Conservation (phyloP, 2,329 filamentous ascomycete genomes). For the Allantophomopsis lycopodina region DNA sequence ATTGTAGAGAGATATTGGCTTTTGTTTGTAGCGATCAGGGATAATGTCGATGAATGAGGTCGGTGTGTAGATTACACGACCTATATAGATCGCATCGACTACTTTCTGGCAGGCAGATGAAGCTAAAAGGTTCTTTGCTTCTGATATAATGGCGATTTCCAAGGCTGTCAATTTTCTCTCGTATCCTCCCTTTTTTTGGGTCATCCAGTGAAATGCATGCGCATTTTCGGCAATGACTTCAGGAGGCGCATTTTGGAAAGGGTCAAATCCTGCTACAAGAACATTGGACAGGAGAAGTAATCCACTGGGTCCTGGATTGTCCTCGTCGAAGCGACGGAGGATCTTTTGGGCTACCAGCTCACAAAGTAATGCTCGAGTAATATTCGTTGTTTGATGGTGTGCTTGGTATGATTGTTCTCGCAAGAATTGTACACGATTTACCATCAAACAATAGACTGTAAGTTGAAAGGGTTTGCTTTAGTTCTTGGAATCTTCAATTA, state of each 20-base stretch:
- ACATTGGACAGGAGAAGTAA: conserved; percentile 65
- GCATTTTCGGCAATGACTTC: conserved; percentile 45
- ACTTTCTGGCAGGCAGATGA: conserved; percentile 71
- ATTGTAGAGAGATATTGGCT: conserved; percentile 70
- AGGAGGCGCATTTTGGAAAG: conserved; percentile 68
- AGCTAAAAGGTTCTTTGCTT: conserved; percentile 66
- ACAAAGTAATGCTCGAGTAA: conserved; percentile 64
- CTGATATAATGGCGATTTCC: conserved; percentile 71
- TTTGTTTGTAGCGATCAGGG: conserved; percentile 74
- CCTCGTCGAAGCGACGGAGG: conserved; percentile 65
- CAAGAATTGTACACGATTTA: conserved; percentile 70
- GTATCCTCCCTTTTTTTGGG: conserved; percentile 28
- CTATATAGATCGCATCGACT: conserved; percentile 70
- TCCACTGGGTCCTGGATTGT: conserved; percentile 56
- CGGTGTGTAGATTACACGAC: conserved; percentile 70
- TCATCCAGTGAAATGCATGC: conserved; percentile 26
- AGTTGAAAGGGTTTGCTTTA: neutral
- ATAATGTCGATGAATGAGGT: conserved; percentile 73
- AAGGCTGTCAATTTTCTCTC: conserved; percentile 51
- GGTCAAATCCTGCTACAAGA: conserved; percentile 71
- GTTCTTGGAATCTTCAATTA: too few relatives aligned
- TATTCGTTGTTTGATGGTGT: conserved; percentile 71
- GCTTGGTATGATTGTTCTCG: conserved; percentile 62
- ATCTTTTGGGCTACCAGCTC: conserved; percentile 71
- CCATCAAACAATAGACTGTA: conserved; percentile 69